phyloP scores from a whole-genome alignment of 306 rosid species.

The Mucuna pruriens region DNA sequence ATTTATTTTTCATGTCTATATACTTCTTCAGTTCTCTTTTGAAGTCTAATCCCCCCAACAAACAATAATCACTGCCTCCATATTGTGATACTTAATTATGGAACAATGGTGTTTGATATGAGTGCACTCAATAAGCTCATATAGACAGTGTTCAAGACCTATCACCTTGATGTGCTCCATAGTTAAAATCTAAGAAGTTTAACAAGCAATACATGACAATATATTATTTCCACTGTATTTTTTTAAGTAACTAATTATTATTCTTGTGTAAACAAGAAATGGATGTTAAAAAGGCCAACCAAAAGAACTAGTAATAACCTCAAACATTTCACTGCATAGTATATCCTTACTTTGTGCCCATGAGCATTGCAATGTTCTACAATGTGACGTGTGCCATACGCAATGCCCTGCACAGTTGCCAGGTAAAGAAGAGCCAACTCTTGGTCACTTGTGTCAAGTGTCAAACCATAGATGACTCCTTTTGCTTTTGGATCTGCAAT shows the following conservation, averaged over 20 bases:
- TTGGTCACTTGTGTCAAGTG: constrained; percentile 85
- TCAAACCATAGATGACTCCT: constrained; percentile 87
- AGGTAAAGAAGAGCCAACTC: constrained; percentile 85
- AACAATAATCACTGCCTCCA: no score
- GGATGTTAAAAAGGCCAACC: constrained; percentile 25
- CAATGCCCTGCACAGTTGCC: constrained; percentile 91
- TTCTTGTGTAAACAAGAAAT: no score
- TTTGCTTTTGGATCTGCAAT: constrained; percentile 92
- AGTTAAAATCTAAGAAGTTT: no score
- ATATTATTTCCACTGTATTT: no score
- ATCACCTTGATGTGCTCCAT: background rate
- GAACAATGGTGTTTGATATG: no score
- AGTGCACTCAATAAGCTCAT: background rate
- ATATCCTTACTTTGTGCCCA: constrained; percentile 88
- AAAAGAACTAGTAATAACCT: constrained; percentile 34
- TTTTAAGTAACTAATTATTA: no score
- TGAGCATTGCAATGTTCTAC: constrained; percentile 93
- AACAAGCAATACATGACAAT: no score
- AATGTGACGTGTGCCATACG: constrained; percentile 96
- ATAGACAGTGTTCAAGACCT: background rate
- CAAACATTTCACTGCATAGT: constrained; percentile 22
- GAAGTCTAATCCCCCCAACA: background rate
- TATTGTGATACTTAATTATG: no score
- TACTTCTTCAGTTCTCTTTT: background rate
- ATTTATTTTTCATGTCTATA: background rate